Base-by-base conservation (phyloP, 2,329 filamentous ascomycete genomes). In the Cladophialophora bantiana region DNA sequence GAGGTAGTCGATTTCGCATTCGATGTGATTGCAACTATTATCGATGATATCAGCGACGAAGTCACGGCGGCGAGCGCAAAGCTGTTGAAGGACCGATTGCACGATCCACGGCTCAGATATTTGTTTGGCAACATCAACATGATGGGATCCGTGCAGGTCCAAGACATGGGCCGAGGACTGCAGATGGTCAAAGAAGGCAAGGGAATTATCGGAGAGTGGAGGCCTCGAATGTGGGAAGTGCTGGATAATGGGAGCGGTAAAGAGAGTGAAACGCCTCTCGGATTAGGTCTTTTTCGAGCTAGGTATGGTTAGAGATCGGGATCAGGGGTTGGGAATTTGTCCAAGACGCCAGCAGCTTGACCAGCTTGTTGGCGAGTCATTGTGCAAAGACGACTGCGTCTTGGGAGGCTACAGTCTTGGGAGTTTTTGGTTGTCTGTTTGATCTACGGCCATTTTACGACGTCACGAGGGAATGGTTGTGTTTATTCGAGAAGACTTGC, bases 31-130 rank as follows among this genome's bases (percentile, higher is more conserved):
- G 77, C 80, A 9, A 77, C 78, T 10, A 73, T 83, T 3, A 75
- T 81, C 35, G 82, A 83, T 64, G 75, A 77, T 15, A 77, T 83
- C 61, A 76, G 79, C 15, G 79, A 83, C 45, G 81, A 83, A 58
- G 74, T 77, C 31, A 78, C 80, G 12, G 72, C 78, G 15, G 77
- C 81, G 59, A 81, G 80, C 62, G 75, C 75, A 12, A 77, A 78
- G 20, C 78, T 81, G 45, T 72, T 83, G 36, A 79, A 76, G 61
- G 82, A 83, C 48, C 73, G 70, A 59, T 48, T 73, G n/a, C 60
- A 69, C 20, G 67, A 68, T 52, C 54, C 12, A 10, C 60, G 68
- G 34, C 59, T 71, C 13, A 50, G 34, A 53, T 69, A 70, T 45
- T 56, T 73, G 35, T 69, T 73, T 50, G 71, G 71, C 36, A 73